These are phyloP conservation scores for Osmanthus fragrans DNA, from an alignment of 257 asterid species.

Conservation along the genomic window DNA sequence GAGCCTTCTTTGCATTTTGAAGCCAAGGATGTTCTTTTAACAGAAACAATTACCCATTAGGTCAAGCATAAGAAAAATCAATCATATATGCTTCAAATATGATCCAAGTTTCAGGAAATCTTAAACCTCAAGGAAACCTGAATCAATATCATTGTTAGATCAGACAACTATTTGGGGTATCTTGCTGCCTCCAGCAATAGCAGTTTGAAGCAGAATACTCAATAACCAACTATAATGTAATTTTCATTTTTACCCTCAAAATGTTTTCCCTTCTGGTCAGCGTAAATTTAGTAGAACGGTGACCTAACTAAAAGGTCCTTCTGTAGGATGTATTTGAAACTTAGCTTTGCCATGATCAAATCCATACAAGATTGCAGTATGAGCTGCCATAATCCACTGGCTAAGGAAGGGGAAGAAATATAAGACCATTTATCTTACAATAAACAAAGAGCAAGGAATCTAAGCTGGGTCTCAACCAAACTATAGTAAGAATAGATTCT, in stretches of 20 bases:
- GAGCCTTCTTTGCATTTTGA: constrained; percentile 87
- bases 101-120: not conserved
- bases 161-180: constrained; percentile 13
- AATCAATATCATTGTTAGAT: constrained; percentile 11
- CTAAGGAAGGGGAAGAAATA: not conserved
- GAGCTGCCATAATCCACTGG: not conserved
- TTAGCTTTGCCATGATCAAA: not conserved
- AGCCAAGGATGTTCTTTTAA: constrained; percentile 82
- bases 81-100: constrained; percentile 3
- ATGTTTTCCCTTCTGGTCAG: too few relatives aligned
- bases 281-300: too few relatives aligned
- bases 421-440: not conserved
- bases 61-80: constrained; percentile 13
- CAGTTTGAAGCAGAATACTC: too few relatives aligned
- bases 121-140: not conserved
- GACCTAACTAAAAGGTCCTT: not conserved
- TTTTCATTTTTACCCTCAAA: too few relatives aligned
- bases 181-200: not conserved
- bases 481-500: not conserved
- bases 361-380: not conserved
- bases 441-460: not conserved
- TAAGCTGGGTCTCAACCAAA: not conserved
- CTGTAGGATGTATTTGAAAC: not conserved
- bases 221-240: too few relatives aligned
- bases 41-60: constrained; percentile 19